These are phyloP conservation scores for Trametes elegans DNA, from an alignment of 768 basidiomycete species.

Conservation along the genomic window DNA sequence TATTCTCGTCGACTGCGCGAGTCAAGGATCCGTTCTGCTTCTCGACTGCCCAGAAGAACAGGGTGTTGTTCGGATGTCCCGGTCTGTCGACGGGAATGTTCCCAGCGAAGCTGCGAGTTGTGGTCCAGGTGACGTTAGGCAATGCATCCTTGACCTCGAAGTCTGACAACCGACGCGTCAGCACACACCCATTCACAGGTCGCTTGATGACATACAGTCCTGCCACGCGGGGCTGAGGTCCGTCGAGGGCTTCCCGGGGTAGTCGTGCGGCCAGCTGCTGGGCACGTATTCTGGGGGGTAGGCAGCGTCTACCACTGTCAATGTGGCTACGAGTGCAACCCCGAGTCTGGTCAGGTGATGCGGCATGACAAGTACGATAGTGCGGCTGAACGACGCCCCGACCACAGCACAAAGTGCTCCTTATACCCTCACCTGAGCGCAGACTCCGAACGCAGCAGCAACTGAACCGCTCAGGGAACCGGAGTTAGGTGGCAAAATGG, in stretches of 20 bases:
- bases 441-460: too few species aligned
- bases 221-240: constrained; percentile 34
- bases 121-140: constrained; percentile 33
- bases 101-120: constrained; percentile 36
- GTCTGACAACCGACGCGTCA: constrained; percentile 27
- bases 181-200: background rate
- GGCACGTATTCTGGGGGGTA: constrained; percentile 1
- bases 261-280: constrained; percentile 37
- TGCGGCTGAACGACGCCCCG: too few species aligned
- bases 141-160: constrained; percentile 36
- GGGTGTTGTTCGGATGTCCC: constrained; percentile 36
- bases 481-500: too few species aligned
- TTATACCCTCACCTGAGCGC: too few species aligned
- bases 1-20: constrained; percentile 21
- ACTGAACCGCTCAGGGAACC: too few species aligned
- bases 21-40: constrained; percentile 37
- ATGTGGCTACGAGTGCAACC: background rate
- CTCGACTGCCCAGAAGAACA: constrained; percentile 43
- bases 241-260: constrained; percentile 39
- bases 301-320: background rate
- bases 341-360: too few species aligned
- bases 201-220: constrained; percentile 24
- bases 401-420: too few species aligned
- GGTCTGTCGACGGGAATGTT: constrained; percentile 33
- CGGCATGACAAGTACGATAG: too few species aligned